Conservation (phyloP, 1,284 basidiomycete genomes). For the Anthracocystis walkeri region DNA sequence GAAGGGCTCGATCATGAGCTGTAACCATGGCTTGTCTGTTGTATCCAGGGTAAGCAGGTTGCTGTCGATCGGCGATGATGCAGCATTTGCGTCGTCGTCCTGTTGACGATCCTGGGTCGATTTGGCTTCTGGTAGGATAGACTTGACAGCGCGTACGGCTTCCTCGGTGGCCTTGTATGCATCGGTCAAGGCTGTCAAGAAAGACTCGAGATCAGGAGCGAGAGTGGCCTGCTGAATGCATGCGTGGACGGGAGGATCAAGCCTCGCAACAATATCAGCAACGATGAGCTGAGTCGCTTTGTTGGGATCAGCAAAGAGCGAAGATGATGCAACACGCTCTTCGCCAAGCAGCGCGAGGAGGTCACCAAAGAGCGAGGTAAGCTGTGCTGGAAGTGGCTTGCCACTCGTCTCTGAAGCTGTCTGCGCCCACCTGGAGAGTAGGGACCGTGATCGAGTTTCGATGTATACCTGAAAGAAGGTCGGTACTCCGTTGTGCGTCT, state of each 20-base stretch:
- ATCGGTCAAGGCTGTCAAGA: constrained; percentile 28
- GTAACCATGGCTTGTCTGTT: constrained; percentile 32
- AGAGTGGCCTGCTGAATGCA: constrained; percentile 28
- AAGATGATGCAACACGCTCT: constrained; percentile 38
- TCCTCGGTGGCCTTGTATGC: constrained; percentile 40
- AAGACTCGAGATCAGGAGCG: constrained; percentile 26
- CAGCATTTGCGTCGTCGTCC: constrained; percentile 13
- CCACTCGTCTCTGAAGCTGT: constrained; percentile 23
- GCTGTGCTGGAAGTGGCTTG: constrained; percentile 23
- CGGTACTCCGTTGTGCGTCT: constrained; percentile 15
- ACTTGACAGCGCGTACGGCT: constrained; percentile 16
- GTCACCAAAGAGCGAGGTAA: constrained; percentile 31
- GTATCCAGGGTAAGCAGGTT: constrained; percentile 16
- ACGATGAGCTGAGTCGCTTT: constrained; percentile 32
- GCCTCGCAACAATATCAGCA: constrained; percentile 16
- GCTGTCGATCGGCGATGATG: constrained; percentile 25
- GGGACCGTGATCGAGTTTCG: constrained; percentile 19
- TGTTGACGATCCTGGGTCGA: not conserved
- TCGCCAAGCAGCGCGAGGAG: constrained; percentile 48
- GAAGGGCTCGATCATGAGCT: constrained; percentile 39
- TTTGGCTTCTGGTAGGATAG: constrained; percentile 24
- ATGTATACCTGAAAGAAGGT: constrained; percentile 42
- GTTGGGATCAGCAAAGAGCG: constrained; percentile 40
- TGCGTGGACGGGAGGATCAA: constrained; percentile 40
- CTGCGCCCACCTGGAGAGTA: constrained; percentile 34